Base-by-base conservation (phyloP, 75 land plant genomes). In the Pinus taeda region DNA sequence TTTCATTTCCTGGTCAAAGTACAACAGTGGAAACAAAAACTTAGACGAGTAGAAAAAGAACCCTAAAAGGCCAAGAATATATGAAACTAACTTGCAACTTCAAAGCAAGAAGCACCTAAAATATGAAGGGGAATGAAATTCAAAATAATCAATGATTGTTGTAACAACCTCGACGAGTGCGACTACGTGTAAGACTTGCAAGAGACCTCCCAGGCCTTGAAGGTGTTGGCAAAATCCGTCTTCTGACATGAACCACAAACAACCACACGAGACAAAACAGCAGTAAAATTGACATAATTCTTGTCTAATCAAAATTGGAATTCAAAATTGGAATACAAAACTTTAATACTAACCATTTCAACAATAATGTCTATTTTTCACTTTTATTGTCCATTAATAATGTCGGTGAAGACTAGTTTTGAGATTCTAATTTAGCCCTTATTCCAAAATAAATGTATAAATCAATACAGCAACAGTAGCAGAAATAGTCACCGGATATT, bases 1-100 rank as follows among this genome's bases (percentile, higher is more conserved):
- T 95, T 36, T 95, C 98, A 29, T 86, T 83, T 36, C 96, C 96
- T 93, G 83, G 58, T 20, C 9, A 20, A 65, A 65, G 30, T 14
- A 65, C 69, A 65, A 65, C 29, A 60, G 3, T 60, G 20, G 62
- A 60, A 13, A 17, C 8, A 60, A 7, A 60, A 60, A 20, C 22
- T 18, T 7, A 60, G 22, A 60, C 1, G 4, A 20, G 22, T 20
- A 12, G 62, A 20, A 20, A 60, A 60, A 20, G 20, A 1, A 20
- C 20, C 9, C 22, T 60, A 60, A 60, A 21, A 20, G 20, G 62
- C 20, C 21, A n/a, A 60, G 21, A 60, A 60, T 20, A 60, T 60
- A 20, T 20, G 12, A 49, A 49, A 49, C 55, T 49, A 49, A 49
- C 11, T 49, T 49, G 55, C 55, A 49, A 49, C 22, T 5, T 49